Evolutionary conservation across 2,329 filamentous ascomycete genomes (phyloP).

Genomic region (Xylariomycetidae sp.): DNA sequence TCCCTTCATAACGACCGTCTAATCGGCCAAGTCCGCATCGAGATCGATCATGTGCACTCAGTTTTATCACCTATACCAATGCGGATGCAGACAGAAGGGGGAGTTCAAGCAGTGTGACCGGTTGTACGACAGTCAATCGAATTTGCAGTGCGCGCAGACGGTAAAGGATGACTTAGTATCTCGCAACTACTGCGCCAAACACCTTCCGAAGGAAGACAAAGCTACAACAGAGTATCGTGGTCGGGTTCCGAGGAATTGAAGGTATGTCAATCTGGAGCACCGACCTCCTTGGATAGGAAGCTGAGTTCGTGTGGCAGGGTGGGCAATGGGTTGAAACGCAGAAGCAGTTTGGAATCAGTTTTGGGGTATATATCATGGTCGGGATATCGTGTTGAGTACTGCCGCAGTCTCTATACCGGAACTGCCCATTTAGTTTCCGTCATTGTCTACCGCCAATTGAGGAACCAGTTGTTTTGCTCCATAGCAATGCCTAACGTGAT

Average conservation of each 20-base stretch:
- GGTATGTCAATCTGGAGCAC: no score
- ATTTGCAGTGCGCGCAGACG: conserved; percentile 5
- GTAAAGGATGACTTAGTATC: conserved; percentile 1
- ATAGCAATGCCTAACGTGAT: conserved; percentile 6
- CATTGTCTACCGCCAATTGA: conserved; percentile 3
- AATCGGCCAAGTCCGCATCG: conserved; percentile 3
- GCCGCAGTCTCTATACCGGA: no score
- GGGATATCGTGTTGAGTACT: no score
- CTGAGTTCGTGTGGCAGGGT: no score
- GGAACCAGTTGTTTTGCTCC: conserved; percentile 6
- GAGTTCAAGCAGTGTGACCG: conserved; percentile 3
- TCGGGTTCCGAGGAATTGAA: conserved; percentile 1
- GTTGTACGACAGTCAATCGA: conserved; percentile 3
- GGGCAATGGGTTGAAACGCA: no score
- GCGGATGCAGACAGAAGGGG: conserved; percentile 3
- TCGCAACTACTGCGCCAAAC: conserved; percentile 4
- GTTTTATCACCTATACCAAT: conserved; percentile 2
- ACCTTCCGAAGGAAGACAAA: conserved; percentile 6
- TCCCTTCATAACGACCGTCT: no score
- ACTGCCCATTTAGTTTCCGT: no score
- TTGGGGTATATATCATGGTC: no score
- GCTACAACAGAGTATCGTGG: conserved; percentile 3
- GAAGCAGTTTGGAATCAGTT: no score
- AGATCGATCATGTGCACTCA: conserved; percentile 3
- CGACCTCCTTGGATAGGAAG: no score